Evolutionary conservation across 1,284 basidiomycete species (phyloP).

Genomic region (Termitomyces sp.): DNA sequence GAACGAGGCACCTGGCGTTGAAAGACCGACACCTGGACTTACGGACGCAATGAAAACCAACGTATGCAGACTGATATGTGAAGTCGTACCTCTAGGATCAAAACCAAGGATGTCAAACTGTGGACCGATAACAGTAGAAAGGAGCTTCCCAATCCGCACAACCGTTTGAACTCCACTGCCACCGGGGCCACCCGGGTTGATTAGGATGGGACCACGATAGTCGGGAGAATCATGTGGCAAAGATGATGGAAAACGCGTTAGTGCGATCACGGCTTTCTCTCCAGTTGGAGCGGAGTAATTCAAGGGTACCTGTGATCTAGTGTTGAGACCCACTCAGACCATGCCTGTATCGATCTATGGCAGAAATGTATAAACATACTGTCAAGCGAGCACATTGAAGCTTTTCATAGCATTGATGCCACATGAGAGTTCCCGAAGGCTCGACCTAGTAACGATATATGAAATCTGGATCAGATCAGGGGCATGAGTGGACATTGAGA

Average conservation of each 20-base stretch:
- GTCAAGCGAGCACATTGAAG: conserved; percentile 25
- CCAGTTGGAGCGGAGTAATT: conserved; percentile 14
- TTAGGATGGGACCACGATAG: conserved; percentile 28
- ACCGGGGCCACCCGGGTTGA: conserved; percentile 52
- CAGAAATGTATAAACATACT: conserved; percentile 12
- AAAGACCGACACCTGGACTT: conserved; percentile 26
- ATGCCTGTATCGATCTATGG: no score
- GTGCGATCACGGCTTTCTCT: conserved; percentile 15
- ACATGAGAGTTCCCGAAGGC: conserved; percentile 14
- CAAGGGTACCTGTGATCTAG: conserved; percentile 7
- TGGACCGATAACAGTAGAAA: conserved; percentile 35
- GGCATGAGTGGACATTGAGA: neutral
- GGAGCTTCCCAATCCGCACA: conserved; percentile 19
- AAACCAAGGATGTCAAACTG: conserved; percentile 47
- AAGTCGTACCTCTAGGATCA: conserved; percentile 34
- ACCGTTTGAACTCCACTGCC: conserved; percentile 38
- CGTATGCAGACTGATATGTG: neutral
- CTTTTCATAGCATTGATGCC: conserved; percentile 16
- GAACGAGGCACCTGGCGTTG: conserved; percentile 29
- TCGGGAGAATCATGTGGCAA: conserved; percentile 2
- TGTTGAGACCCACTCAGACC: neutral
- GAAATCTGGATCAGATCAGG: neutral
- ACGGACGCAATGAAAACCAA: neutral
- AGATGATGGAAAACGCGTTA: conserved; percentile 14
- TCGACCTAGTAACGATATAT: neutral